phyloP scores from a whole-genome alignment of 768 basidiomycete genomes.

The Trametes cingulata region DNA sequence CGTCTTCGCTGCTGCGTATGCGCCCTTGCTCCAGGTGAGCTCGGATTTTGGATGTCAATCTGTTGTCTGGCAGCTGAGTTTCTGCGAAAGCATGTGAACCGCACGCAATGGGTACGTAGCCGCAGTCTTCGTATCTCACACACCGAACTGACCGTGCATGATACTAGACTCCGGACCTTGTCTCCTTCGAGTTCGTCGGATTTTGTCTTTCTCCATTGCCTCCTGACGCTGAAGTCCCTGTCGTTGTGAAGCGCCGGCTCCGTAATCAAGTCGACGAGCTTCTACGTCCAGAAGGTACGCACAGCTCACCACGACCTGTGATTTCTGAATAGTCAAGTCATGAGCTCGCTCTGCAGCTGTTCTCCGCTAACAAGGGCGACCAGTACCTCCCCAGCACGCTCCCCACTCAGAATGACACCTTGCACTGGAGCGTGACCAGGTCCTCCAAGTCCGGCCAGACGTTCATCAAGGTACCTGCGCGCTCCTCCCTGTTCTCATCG shows the following conservation, averaged over 20 bases:
- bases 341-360: slow-evolving; percentile 45
- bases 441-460: slow-evolving; percentile 39
- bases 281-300: slow-evolving; percentile 58
- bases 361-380: slow-evolving; percentile 61
- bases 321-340: neutral
- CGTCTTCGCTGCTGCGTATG: slow-evolving; percentile 65
- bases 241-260: slow-evolving; percentile 44
- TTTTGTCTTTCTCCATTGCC: neutral
- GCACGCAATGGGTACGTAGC: slow-evolving; percentile 54
- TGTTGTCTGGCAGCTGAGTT: neutral
- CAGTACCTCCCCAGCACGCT: slow-evolving; percentile 65
- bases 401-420: slow-evolving; percentile 45
- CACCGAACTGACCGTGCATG: slow-evolving; percentile 7
- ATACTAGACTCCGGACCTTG: slow-evolving; percentile 55
- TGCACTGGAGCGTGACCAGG: slow-evolving; percentile 62
- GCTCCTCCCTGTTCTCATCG: neutral
- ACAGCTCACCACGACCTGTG: neutral
- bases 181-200: slow-evolving; percentile 57
- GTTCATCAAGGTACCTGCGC: slow-evolving; percentile 63
- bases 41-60: neutral
- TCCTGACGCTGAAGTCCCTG: slow-evolving; percentile 4
- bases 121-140: neutral
- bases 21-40: slow-evolving; percentile 49
- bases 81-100: slow-evolving; percentile 45
- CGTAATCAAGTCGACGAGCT: slow-evolving; percentile 63